Conservation (phyloP, 1,284 basidiomycete genomes). For the Cryptococcus sp. region DNA sequence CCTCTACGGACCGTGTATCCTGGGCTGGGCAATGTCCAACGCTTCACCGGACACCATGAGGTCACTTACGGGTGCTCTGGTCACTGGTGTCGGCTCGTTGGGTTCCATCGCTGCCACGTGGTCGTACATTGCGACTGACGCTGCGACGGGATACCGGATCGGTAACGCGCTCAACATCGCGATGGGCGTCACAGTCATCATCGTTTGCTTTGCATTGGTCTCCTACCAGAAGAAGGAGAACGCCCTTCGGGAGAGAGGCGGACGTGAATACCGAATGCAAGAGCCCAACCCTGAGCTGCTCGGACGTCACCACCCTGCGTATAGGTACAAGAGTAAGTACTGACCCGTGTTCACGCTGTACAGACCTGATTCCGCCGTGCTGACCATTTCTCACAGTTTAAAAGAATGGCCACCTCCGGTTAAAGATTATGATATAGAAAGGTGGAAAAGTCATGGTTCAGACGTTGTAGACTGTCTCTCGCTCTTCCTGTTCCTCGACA, state of each 20-base stretch:
- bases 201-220: conserved; percentile 16
- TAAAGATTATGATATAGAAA: too few species aligned
- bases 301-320: conserved; percentile 17
- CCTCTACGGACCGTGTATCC: conserved; percentile 25
- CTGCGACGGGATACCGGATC: conserved; percentile 22
- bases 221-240: conserved; percentile 23
- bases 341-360: too few species aligned
- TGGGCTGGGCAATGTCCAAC: conserved; percentile 27
- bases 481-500: too few species aligned
- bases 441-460: too few species aligned
- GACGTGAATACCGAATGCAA: conserved; percentile 24
- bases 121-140: conserved; percentile 31
- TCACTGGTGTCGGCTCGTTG: conserved; percentile 14
- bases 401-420: too few species aligned
- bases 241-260: conserved; percentile 17
- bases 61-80: conserved; percentile 17
- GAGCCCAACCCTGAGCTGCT: conserved; percentile 14
- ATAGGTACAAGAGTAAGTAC: conserved; percentile 16
- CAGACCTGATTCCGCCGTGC: too few species aligned
- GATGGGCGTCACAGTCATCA: conserved; percentile 18
- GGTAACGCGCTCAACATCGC: conserved; percentile 32
- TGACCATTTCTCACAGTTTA: too few species aligned
- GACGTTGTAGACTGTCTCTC: too few species aligned
- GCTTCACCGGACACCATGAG: conserved; percentile 20
- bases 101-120: conserved; percentile 23